Evolutionary conservation across 139 green algal genomes (phyloP).

Genomic region (Coelastrella sp.): DNA sequence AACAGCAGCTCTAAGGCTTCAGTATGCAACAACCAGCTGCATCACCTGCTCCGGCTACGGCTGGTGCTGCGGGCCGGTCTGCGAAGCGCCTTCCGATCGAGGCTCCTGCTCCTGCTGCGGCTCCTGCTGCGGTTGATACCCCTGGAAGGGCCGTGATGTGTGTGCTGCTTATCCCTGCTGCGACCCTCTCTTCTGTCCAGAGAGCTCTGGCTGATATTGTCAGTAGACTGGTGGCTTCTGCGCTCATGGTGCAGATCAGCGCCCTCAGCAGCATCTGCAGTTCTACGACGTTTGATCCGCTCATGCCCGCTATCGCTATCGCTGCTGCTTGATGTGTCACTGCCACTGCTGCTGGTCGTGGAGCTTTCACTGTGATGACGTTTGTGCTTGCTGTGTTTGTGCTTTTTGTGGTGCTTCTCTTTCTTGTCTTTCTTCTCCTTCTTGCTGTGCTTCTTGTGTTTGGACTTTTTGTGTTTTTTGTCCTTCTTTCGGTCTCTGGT

Average conservation of each 20-base stretch:
- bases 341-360: background rate
- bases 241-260: too few species aligned
- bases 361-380: background rate
- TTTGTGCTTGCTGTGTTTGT: slow-evolving; percentile 23
- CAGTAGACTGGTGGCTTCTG: too few species aligned
- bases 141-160: too few species aligned
- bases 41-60: background rate
- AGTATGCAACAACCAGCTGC: background rate
- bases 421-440: slow-evolving; percentile 23
- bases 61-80: background rate
- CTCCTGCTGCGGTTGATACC: slow-evolving; percentile 12
- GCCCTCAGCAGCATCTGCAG: background rate
- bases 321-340: background rate
- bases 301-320: background rate
- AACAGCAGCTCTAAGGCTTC: background rate
- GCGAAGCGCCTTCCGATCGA: background rate
- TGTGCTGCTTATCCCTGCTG: background rate
- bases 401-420: slow-evolving; percentile 33
- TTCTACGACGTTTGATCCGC: background rate
- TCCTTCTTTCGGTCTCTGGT: slow-evolving; percentile 8
- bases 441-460: slow-evolving; percentile 31
- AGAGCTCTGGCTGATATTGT: background rate
- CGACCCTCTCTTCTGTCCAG: background rate
- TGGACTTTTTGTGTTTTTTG: slow-evolving; percentile 21
- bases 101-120: background rate